These are phyloP conservation scores for Ceriops tagal DNA, from an alignment of 345 rosid genomes.

Conservation along the genomic window DNA sequence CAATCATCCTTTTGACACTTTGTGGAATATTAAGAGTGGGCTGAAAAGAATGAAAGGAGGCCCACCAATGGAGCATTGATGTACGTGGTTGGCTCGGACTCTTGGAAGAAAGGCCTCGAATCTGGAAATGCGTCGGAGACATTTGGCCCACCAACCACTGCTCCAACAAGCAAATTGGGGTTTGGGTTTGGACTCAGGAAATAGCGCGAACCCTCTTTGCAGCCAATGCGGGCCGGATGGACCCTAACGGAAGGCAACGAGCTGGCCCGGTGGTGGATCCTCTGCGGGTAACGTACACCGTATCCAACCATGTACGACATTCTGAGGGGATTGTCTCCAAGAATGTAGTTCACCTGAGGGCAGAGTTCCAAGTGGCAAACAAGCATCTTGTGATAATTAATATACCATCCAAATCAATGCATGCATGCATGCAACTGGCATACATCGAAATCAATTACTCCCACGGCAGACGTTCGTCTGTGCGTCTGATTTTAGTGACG, in stretches of 20 bases:
- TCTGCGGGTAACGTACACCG: constrained; percentile 26
- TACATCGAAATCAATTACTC: too few relatives aligned
- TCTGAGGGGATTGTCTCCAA: constrained; percentile 34
- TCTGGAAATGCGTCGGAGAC: constrained; percentile 31
- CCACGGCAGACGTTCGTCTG: background rate
- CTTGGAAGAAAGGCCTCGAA: constrained; percentile 31
- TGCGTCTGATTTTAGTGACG: background rate
- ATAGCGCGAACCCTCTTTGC: constrained; percentile 28
- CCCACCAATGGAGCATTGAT: constrained; percentile 36
- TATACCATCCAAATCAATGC: too few relatives aligned
- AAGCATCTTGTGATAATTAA: too few relatives aligned
- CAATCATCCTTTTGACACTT: background rate
- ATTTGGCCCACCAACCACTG: constrained; percentile 37
- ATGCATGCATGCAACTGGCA: too few relatives aligned
- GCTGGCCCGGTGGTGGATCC: constrained; percentile 36
- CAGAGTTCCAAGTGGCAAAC: background rate
- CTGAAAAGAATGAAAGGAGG: constrained; percentile 33
- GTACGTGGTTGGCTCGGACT: constrained; percentile 37
- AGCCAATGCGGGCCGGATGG: constrained; percentile 28
- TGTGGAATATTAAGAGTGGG: constrained; percentile 40
- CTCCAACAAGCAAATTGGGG: constrained; percentile 31
- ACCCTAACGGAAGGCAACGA: constrained; percentile 27
- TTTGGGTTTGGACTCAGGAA: constrained; percentile 28
- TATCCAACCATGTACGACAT: constrained; percentile 39
- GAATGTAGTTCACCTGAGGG: constrained; percentile 33